phyloP scores from a whole-genome alignment of 1,284 basidiomycete species.

The Farysia itapuensis region DNA sequence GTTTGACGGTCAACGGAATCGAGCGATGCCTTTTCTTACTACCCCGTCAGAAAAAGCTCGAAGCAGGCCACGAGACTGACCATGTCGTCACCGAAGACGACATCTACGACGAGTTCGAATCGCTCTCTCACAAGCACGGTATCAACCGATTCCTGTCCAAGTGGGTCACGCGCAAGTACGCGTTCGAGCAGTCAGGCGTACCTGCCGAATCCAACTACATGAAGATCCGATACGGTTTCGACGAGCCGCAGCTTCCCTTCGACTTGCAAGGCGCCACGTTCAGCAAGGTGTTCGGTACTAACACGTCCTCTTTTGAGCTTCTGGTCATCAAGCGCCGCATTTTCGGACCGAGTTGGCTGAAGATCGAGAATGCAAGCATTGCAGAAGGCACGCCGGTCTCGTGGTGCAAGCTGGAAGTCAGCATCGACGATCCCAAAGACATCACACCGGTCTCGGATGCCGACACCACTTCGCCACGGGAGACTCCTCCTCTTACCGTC shows the following conservation, averaged over 20 bases:
- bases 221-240: constrained; percentile 66
- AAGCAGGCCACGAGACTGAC: constrained; percentile 72
- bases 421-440: constrained; percentile 80
- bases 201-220: constrained; percentile 84
- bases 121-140: constrained; percentile 71
- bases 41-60: constrained; percentile 64
- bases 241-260: constrained; percentile 63
- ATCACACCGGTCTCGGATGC: constrained; percentile 79
- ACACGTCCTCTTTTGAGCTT: constrained; percentile 87
- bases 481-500: constrained; percentile 84
- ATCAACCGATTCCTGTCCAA: constrained; percentile 71
- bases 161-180: constrained; percentile 87
- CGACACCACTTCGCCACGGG: constrained; percentile 73
- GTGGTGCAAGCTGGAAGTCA: constrained; percentile 77
- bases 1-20: constrained; percentile 80
- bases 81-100: constrained; percentile 64
- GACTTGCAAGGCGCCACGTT: constrained; percentile 80
- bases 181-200: constrained; percentile 83
- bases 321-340: constrained; percentile 95
- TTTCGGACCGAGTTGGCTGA: constrained; percentile 98
- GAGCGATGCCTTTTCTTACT: constrained; percentile 93
- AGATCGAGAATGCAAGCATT: constrained; percentile 76
- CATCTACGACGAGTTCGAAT: constrained; percentile 82
- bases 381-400: constrained; percentile 40
- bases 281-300: constrained; percentile 85